Base-by-base conservation (phyloP, 768 basidiomycete species). In the Tephrocybe sp. region DNA sequence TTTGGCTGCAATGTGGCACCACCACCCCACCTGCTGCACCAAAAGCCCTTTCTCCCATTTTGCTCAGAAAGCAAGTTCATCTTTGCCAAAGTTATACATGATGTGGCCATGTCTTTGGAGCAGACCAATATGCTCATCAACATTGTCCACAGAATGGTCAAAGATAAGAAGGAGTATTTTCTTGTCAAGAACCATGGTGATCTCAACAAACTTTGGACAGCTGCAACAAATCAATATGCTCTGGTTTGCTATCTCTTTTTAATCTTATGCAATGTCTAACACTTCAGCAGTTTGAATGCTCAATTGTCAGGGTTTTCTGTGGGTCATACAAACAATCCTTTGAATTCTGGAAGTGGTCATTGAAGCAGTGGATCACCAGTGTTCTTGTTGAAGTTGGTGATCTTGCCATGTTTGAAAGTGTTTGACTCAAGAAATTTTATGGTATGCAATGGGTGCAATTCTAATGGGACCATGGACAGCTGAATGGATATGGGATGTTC, bases 401-500 rank as follows among this genome's bases (percentile, higher is more conserved):
- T 0, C 37, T 64, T 15, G 63, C 68, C 43, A 44, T 46, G 20
- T 73, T 67, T 66, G 66, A 73, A 63, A 69, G 70, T 8, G 9
- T 30, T 2, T 7, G 21, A 2, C 25, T 40, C 7, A 20, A 49
- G 4, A 49, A 30, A 14, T 49, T 40, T 33, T 15, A 41, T 10
- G 39, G 23, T 8, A 12, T 12, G 21, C 21, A 40, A 17, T 49
- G 48, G 48, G 28, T 49, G 1, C 3, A 26, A 5, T 49, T 41
- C 15, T 30, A 3, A 11, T 20, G 11, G 28, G 30, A 8, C 37
- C 48, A 3, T 32, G 14, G 17, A 40, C 38, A 11, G 38, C 48
- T 4, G 14, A 32, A 3, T 26, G 39, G 15, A 32, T 49, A 30
- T 49, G 48, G 48, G 26, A 23, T 1, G 28, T 40, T 4, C 48